Conservation (phyloP, 2,329 filamentous ascomycete species). For the Microdochium trichocladiopsis region DNA sequence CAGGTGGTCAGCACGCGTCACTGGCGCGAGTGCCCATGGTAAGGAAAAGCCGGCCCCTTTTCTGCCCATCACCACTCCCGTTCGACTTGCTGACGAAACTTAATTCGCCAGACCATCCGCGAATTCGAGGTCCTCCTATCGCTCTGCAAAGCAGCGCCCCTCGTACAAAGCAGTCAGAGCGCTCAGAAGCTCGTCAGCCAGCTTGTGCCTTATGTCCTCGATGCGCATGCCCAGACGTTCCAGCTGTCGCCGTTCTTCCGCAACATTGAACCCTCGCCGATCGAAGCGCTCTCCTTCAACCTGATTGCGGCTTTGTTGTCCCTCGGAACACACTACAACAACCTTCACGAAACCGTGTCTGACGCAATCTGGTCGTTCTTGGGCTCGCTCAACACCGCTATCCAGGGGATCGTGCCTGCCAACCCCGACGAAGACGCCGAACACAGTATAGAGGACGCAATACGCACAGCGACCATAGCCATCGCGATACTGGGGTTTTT, state of each 20-base stretch:
- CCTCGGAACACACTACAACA: constrained; percentile 65
- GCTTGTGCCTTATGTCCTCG: constrained; percentile 76
- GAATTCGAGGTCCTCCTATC: constrained; percentile 91
- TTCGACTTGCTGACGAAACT: constrained; percentile 1
- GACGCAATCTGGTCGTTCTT: constrained; percentile 67
- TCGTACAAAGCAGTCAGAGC: constrained; percentile 61
- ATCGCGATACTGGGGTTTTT: constrained; percentile 88
- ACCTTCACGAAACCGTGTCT: constrained; percentile 59
- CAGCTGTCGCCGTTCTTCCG: constrained; percentile 75
- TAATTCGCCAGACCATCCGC: constrained; percentile 58
- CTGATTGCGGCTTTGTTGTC: constrained; percentile 77
- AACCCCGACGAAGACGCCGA: constrained; percentile 48
- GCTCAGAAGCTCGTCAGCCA: constrained; percentile 75
- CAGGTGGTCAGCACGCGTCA: constrained; percentile 29
- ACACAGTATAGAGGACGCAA: constrained; percentile 57
- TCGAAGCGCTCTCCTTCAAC: constrained; percentile 74
- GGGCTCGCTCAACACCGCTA: constrained; percentile 58
- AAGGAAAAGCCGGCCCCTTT: constrained; percentile 5
- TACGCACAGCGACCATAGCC: constrained; percentile 66
- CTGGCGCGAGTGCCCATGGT: constrained; percentile 56
- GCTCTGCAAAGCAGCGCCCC: constrained; percentile 81
- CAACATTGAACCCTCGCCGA: constrained; percentile 78
- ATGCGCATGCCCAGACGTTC: constrained; percentile 75
- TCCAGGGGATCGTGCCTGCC: constrained; percentile 45
- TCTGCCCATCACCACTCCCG: constrained; percentile 2